phyloP scores from a whole-genome alignment of 306 rosid genomes.

The Vigna unguiculata region DNA sequence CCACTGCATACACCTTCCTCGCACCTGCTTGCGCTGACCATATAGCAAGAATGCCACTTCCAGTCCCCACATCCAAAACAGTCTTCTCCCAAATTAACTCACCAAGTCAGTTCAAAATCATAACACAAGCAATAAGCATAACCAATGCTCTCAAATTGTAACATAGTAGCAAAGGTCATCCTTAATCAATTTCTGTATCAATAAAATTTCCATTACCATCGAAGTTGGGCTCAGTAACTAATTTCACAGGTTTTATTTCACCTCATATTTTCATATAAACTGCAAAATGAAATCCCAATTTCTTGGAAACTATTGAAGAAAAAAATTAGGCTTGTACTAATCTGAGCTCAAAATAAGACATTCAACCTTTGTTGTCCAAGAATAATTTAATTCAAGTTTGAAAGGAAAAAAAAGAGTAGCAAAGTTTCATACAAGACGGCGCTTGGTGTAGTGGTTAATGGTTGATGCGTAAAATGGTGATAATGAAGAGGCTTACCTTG shows the following conservation, averaged over 20 bases:
- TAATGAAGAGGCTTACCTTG: conserved; percentile 54
- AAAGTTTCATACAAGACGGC: too few relatives aligned
- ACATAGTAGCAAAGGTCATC: neutral
- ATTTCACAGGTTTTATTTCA: neutral
- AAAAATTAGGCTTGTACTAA: too few relatives aligned
- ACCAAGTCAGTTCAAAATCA: conserved; percentile 39
- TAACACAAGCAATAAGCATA: neutral
- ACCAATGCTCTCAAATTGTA: neutral
- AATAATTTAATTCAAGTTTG: too few relatives aligned
- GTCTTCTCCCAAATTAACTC: conserved; percentile 58
- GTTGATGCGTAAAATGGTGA: neutral
- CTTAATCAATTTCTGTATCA: neutral
- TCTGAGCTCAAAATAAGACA: too few relatives aligned
- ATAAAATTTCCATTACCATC: neutral
- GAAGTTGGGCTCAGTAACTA: neutral
- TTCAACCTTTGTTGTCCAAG: too few relatives aligned
- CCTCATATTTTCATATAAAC: too few relatives aligned
- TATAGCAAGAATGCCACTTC: conserved; percentile 98
- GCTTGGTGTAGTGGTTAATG: too few relatives aligned
- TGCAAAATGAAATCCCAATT: neutral
- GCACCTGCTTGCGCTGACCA: conserved; percentile 99
- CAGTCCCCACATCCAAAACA: conserved; percentile 98
- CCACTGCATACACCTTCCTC: conserved; percentile 96
- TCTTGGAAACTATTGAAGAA: neutral
- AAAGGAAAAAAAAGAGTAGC: neutral